phyloP scores from a whole-genome alignment of 2,329 filamentous ascomycete species.

The Stemphylium beticola region DNA sequence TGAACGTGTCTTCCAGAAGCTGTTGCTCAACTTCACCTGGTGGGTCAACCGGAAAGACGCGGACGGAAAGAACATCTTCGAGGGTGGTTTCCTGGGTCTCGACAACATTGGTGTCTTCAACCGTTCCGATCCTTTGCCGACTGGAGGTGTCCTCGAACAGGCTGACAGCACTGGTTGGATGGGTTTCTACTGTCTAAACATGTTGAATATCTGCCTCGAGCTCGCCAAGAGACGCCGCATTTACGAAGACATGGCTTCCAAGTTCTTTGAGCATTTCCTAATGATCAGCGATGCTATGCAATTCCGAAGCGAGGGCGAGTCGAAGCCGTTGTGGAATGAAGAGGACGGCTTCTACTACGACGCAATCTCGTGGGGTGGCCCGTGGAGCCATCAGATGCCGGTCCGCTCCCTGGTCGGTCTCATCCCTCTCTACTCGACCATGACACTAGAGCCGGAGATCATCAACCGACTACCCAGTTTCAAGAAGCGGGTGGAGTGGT shows the following conservation, averaged over 20 bases:
- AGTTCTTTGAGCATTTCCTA: constrained; percentile 99
- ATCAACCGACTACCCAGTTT: constrained; percentile 91
- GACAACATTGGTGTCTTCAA: constrained; percentile 99
- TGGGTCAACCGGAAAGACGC: constrained; percentile 97
- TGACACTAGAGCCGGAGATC: constrained; percentile 91
- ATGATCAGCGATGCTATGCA: constrained; percentile 97
- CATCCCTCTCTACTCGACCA: constrained; percentile 89
- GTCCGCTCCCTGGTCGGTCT: constrained; percentile 91
- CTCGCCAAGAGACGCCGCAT: constrained; percentile 92
- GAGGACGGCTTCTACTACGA: constrained; percentile 98
- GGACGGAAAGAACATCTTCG: constrained; percentile 96
- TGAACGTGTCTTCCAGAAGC: constrained; percentile 94
- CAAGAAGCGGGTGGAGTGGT: constrained; percentile 93
- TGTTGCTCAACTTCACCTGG: constrained; percentile 97
- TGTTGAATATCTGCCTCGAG: constrained; percentile 96
- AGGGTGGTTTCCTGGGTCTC: constrained; percentile 91
- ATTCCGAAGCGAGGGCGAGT: constrained; percentile 69
- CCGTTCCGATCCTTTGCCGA: constrained; percentile 91
- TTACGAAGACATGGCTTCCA: constrained; percentile 95
- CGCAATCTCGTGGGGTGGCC: constrained; percentile 93
- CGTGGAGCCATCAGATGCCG: constrained; percentile 90
- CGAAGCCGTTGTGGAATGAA: constrained; percentile 93
- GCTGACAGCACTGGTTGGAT: constrained; percentile 99
- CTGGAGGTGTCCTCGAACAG: constrained; percentile 91
- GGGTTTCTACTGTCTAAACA: constrained; percentile 95